Evolutionary conservation across 2,329 filamentous ascomycete species (phyloP).

Genomic region (Dothiorella sarmentorum): DNA sequence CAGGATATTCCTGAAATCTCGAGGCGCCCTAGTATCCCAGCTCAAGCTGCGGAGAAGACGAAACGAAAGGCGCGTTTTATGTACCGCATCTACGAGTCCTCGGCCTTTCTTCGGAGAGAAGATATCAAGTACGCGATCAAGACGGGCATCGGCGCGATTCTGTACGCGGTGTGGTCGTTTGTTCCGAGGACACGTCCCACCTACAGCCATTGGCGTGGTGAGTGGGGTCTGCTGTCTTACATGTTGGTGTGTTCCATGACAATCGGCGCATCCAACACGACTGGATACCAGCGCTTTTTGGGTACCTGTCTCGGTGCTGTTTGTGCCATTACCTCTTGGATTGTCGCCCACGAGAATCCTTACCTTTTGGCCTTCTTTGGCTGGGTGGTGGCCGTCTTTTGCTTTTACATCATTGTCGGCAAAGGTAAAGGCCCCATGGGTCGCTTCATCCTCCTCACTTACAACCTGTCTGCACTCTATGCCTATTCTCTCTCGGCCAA

Average conservation of each 20-base stretch:
- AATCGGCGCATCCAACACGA: conserved; percentile 92
- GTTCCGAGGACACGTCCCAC: conserved; percentile 71
- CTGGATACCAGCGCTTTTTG: conserved; percentile 78
- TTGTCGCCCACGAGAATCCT: conserved; percentile 69
- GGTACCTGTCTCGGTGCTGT: conserved; percentile 80
- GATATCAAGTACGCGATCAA: conserved; percentile 82
- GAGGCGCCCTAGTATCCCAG: conserved; percentile 19
- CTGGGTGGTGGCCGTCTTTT: conserved; percentile 74
- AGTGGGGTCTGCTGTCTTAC: conserved; percentile 95
- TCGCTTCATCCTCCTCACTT: conserved; percentile 89
- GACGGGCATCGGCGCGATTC: conserved; percentile 81
- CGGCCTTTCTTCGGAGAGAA: conserved; percentile 59
- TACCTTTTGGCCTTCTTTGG: conserved; percentile 75
- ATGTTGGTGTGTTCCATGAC: conserved; percentile 99
- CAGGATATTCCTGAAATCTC: conserved; percentile 36
- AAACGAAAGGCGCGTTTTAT: conserved; percentile 30
- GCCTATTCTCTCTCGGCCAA: conserved; percentile 82
- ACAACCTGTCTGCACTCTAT: conserved; percentile 92
- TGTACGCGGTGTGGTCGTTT: conserved; percentile 89
- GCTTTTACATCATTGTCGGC: conserved; percentile 86
- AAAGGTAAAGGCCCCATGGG: conserved; percentile 84
- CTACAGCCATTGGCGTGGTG: conserved; percentile 86
- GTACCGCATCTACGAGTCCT: conserved; percentile 48
- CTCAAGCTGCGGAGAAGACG: conserved; percentile 1
- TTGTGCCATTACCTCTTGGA: conserved; percentile 75